Percentiles rank a stretch among this genome's conserved stretches.
Conservation (phyloP, 2,329 filamentous ascomycete species). For the Trichoderma brevicompactum region DNA sequence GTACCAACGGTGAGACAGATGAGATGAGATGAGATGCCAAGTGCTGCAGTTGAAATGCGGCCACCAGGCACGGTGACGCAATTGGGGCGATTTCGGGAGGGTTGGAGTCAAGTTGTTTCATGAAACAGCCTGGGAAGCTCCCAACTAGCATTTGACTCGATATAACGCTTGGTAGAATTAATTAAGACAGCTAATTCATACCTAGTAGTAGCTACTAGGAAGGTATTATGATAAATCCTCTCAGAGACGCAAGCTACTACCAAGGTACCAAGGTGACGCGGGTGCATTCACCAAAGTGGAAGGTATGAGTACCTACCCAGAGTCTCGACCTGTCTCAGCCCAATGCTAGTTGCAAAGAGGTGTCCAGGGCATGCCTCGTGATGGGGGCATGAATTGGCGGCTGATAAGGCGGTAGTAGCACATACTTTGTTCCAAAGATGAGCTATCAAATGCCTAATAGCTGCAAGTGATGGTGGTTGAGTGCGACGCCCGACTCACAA, state of each 20-base stretch:
- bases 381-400: neutral
- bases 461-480: too few relatives aligned
- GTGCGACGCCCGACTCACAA: too few relatives aligned
- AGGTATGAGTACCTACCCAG: too few relatives aligned
- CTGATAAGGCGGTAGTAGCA: neutral
- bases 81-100: neutral
- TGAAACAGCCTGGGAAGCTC: neutral
- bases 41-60: neutral
- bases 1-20: neutral
- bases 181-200: too few relatives aligned
- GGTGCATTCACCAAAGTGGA: neutral
- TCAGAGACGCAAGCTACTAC: too few relatives aligned
- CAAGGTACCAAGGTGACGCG: neutral
- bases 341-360: neutral
- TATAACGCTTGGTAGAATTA: too few relatives aligned
- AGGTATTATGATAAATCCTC: too few relatives aligned
- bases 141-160: too few relatives aligned
- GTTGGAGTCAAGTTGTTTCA: neutral
- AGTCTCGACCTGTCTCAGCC: neutral
- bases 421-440: neutral
- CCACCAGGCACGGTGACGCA: conserved; percentile 6
- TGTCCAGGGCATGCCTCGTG: neutral
- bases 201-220: too few relatives aligned
- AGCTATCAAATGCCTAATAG: neutral
- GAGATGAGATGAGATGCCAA: conserved; percentile 6